Base-by-base conservation (phyloP, 2,329 filamentous ascomycete genomes). In the Teratosphaeria pseudoeucalypti region DNA sequence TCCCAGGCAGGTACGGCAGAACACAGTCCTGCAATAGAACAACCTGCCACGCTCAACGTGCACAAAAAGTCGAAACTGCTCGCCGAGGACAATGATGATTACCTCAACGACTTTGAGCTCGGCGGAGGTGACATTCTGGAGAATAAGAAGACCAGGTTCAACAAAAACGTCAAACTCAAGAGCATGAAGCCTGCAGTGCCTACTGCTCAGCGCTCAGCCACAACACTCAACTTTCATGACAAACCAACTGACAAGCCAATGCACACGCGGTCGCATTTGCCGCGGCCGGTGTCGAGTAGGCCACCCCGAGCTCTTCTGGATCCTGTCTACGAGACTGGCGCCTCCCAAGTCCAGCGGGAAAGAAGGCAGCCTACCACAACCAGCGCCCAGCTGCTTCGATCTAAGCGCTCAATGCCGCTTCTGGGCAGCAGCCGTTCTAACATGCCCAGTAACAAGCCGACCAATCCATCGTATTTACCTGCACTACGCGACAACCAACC, bases 81-180 rank as follows among this genome's bases (percentile, higher is more conserved):
- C 56, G 64, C 62, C 4, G 65, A 73, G 27, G 73, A 74, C 4
- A 72, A 74, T 26, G 90, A 95, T 55, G 91, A 96, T 71, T 90
- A 95, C 71, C 82, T 96, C 58, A 82, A 88, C 29, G 92, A 88
- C 49, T 82, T 99, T 61, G 94, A 97, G 59, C 83, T 97, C 70
- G 91, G 89, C 39, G 85, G 90, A 66, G 90, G 86, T 6, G 88
- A 92, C 64, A 59, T 68, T 4, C 90, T 97, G 68, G 85, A 90
- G 68, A 84, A 87, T 2, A 85, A 82, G 60, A 96, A 92, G 73
- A 80, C 90, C 52, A 92, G 88, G 0, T 78, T 96, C 19, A 94
- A 97, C 72, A 90, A 89, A 63, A 96, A 99, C 71, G 83, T 99
- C 65, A 92, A 92, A 72, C 82, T 95, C 68, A 96, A 95, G 74